These are phyloP conservation scores for Kandelia obovata DNA, from an alignment of 345 rosid species.

Conservation along the genomic window DNA sequence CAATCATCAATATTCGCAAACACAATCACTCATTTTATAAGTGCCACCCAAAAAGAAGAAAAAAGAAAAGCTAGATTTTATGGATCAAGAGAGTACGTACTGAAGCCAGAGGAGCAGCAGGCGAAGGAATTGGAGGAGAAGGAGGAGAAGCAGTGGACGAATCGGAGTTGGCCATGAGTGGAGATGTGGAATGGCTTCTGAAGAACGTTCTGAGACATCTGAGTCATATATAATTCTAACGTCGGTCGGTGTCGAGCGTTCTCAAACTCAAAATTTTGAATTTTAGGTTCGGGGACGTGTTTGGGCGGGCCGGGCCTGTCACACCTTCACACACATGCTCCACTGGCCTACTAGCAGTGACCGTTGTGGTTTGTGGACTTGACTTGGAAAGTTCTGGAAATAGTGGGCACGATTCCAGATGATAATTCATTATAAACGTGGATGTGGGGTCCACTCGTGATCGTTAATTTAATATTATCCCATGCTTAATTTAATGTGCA, in stretches of 20 bases:
- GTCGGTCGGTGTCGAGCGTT: no score
- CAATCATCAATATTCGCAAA: background rate
- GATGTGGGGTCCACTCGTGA: no score
- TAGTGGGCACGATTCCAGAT: no score
- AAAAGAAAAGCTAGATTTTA: background rate
- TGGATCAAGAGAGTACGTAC: constrained; percentile 26
- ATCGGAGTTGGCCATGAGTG: constrained; percentile 54
- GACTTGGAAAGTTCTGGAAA: no score
- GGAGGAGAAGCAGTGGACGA: constrained; percentile 17
- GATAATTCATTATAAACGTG: no score
- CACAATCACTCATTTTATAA: background rate
- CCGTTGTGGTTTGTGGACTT: no score
- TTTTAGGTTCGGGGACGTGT: background rate
- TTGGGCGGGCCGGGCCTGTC: constrained; percentile 14
- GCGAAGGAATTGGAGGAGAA: constrained; percentile 29
- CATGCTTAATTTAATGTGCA: no score
- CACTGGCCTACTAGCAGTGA: no score
- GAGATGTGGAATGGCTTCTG: background rate
- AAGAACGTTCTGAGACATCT: no score
- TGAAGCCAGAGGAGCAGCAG: constrained; percentile 48
- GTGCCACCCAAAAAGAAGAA: background rate
- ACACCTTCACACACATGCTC: no score
- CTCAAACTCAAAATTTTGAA: constrained; percentile 7
- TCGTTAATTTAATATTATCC: no score
- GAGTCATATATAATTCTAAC: no score